phyloP scores from a whole-genome alignment of 495 filamentous ascomycete genomes.

The Lindgomyces ingoldianus region DNA sequence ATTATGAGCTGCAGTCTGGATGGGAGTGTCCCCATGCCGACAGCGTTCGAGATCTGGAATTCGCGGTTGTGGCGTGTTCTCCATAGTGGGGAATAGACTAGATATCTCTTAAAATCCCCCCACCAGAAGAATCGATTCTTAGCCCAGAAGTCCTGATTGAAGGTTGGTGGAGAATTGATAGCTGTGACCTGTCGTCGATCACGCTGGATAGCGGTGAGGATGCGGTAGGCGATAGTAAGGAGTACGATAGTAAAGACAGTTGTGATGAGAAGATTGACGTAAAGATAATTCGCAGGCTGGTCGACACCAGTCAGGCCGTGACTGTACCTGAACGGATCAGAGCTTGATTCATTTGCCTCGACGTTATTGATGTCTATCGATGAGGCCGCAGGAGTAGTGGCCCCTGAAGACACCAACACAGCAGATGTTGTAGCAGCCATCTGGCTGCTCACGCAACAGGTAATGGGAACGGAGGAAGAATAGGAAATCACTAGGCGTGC shows the following conservation, averaged over 20 bases:
- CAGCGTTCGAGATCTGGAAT: constrained; percentile 10
- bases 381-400: no score
- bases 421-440: no score
- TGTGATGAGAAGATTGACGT: constrained; percentile 11
- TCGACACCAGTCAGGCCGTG: constrained; percentile 26
- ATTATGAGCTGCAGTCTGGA: constrained; percentile 20
- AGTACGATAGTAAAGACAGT: constrained; percentile 3
- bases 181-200: constrained; percentile 2
- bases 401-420: no score
- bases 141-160: constrained; percentile 6
- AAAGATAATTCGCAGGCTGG: constrained; percentile 22
- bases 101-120: constrained; percentile 9
- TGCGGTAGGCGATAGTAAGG: constrained; percentile 3
- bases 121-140: not conserved
- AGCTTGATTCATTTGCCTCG: not conserved
- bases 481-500: no score
- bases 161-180: not conserved
- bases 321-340: constrained; percentile 13
- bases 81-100: constrained; percentile 21
- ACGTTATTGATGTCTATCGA: constrained; percentile 10
- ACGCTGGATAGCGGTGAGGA: not conserved
- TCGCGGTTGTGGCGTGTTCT: constrained; percentile 25
- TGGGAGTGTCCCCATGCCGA: constrained; percentile 23
- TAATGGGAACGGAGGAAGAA: no score
- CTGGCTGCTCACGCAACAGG: no score